These are phyloP conservation scores for Ampelocalamus luodianensis DNA, from an alignment of 176 grass and related monocot genomes.

Conservation along the genomic window DNA sequence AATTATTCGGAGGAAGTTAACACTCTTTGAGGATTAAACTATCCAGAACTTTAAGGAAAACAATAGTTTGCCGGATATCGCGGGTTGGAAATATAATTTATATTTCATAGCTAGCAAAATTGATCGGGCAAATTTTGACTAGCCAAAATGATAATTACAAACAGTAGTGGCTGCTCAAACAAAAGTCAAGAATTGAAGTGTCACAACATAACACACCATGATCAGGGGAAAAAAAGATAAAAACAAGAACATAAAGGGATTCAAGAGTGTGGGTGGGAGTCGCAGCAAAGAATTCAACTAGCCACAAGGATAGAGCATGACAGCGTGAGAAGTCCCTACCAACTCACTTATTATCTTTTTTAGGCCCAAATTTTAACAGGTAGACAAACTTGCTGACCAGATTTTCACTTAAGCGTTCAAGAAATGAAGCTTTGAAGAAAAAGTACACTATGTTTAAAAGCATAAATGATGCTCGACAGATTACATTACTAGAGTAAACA, in stretches of 20 bases:
- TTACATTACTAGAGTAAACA: not conserved
- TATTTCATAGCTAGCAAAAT: not conserved
- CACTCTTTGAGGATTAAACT: not conserved
- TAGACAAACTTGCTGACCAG: not conserved
- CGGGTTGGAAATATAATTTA: not conserved
- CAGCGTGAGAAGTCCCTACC: not conserved
- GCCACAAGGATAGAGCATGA: not conserved
- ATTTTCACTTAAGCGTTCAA: not conserved
- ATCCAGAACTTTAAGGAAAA: not conserved
- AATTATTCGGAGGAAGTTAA: slow-evolving; percentile 17
- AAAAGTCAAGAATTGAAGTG: slow-evolving; percentile 28
- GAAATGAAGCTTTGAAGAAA: slow-evolving; percentile 19
- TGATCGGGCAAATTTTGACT: not conserved
- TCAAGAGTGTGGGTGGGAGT: not conserved
- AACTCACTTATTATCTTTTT: slow-evolving; percentile 11
- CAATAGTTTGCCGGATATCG: not conserved
- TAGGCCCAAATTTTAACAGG: not conserved
- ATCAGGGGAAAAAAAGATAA: not conserved
- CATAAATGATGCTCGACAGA: slow-evolving; percentile 7
- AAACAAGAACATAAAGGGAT: not conserved
- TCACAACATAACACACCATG: not conserved
- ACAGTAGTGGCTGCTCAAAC: not conserved
- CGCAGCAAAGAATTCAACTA: not conserved
- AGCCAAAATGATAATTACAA: not conserved
- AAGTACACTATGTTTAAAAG: slow-evolving; percentile 11